Percentiles rank a stretch among this genome's conserved stretches.
These are phyloP conservation scores for Phalaenopsis aphrodite DNA, from an alignment of 106 monocot species.

Conservation along the genomic window DNA sequence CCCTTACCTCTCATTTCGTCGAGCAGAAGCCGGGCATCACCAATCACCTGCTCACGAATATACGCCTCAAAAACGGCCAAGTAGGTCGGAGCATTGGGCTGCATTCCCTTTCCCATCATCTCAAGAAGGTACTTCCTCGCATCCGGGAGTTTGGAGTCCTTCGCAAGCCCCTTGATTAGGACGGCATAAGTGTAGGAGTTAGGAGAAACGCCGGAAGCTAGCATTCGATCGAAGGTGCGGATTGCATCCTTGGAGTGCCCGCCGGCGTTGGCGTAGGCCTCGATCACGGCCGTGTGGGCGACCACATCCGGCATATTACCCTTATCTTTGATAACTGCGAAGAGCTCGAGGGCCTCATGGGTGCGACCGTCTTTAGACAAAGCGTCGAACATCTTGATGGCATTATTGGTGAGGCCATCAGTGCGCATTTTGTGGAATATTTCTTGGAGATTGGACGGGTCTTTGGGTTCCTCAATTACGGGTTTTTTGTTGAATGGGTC, in stretches of 20 bases:
- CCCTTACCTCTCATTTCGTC: slow-evolving; percentile 70
- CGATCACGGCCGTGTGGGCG: slow-evolving; percentile 93
- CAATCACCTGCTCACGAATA: slow-evolving; percentile 34
- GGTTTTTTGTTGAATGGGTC: slow-evolving; percentile 95
- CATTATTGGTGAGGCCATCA: slow-evolving; percentile 71
- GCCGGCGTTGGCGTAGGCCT: slow-evolving; percentile 85
- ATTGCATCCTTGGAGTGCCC: slow-evolving; percentile 68
- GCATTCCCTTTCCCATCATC: slow-evolving; percentile 81
- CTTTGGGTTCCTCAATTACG: slow-evolving; percentile 37
- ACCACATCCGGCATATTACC: slow-evolving; percentile 93
- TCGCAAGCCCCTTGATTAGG: slow-evolving; percentile 65
- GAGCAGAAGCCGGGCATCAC: slow-evolving; percentile 55
- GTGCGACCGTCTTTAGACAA: slow-evolving; percentile 87
- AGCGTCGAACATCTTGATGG: slow-evolving; percentile 99
- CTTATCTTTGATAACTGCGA: slow-evolving; percentile 85
- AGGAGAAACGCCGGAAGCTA: slow-evolving; percentile 72
- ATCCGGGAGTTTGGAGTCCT: slow-evolving; percentile 49
- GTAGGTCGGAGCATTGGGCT: slow-evolving; percentile 52
- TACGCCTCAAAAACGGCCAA: slow-evolving; percentile 66
- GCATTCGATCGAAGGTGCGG: slow-evolving; percentile 73
- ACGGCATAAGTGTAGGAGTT: slow-evolving; percentile 83
- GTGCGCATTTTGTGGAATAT: slow-evolving; percentile 87
- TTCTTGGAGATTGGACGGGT: slow-evolving; percentile 80
- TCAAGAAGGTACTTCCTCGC: slow-evolving; percentile 55
- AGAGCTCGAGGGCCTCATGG: slow-evolving; percentile 88